Evolutionary conservation across 441 rosid genomes (phyloP).

Genomic region (Populus hybrid): DNA sequence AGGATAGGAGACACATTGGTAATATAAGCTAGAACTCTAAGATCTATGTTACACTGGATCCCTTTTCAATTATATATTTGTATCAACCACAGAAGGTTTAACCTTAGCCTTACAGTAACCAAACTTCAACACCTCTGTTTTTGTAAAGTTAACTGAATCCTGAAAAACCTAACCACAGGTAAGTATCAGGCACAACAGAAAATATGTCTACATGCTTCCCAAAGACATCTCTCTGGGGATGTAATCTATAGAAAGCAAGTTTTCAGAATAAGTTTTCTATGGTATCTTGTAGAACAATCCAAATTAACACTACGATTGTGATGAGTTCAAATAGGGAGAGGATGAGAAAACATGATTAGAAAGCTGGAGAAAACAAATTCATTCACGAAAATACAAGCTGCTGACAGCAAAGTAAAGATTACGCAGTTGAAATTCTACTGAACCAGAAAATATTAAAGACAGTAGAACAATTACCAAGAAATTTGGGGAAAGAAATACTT

Average conservation of each 20-base stretch:
- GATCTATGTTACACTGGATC: too few relatives aligned
- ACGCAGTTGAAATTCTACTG: not conserved
- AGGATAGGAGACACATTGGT: not conserved
- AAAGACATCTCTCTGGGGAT: not conserved
- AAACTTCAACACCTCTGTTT: not conserved
- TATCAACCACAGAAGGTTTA: not conserved
- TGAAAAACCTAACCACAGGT: not conserved
- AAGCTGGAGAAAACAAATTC: not conserved
- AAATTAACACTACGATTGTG: not conserved
- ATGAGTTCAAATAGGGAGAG: not conserved
- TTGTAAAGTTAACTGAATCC: not conserved
- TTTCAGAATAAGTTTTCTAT: not conserved
- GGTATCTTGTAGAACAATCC: not conserved
- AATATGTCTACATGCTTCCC: not conserved
- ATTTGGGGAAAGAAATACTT: conserved; percentile 16
- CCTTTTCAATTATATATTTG: too few relatives aligned
- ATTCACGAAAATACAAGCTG: conserved; percentile 23
- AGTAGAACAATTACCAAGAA: conserved; percentile 7
- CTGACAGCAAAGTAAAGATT: conserved; percentile 19
- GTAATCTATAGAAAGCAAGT: not conserved
- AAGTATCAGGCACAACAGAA: not conserved
- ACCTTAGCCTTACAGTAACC: not conserved
- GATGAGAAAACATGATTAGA: not conserved
- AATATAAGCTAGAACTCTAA: not conserved
- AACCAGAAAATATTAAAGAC: not conserved